Evolutionary conservation across 345 rosid genomes (phyloP), one percentile per base, ranked within the genome.

Genomic region (Toxicodendron radicans): DNA sequence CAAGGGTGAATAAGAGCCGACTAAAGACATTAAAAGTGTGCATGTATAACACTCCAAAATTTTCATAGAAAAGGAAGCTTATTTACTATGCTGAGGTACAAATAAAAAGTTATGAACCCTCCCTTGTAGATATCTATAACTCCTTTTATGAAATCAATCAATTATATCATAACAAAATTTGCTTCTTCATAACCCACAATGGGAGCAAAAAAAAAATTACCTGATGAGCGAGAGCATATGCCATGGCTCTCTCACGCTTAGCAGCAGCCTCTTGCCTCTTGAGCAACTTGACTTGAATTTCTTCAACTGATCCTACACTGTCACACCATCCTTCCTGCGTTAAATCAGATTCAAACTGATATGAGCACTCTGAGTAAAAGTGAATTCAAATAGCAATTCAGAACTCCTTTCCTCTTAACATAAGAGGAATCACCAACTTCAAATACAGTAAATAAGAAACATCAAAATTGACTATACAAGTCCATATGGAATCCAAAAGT

Each of bases 161-260:
- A 59, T 38, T 45, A 48, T 17, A 4, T 53, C 41, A 7, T 48
- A 16, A 58, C 57, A 48, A 18, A 73, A 27, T 8, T 57, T 32
- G 56, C 23, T 51, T 48, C 5, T 12, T 10, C 52, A 75, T 20
- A 41, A 48, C 49, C 46, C 24, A 32, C 58, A 35, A 71, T 59
- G 68, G 66, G 58, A 57, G 56, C 51, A 45, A 38, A 69, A 27
- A 63, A 14, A 49, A 59, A 68, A 71, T 81, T 77, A 96, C 99
- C 94, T 96, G 98, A 82, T 96, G 98, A 38, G 99, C 88, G 78
- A 96, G 75, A 77, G 99, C 98, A 89, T 93, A 96, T 17, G 99
- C 98, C 95, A 93, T 96, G 49, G 99, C 97, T 79, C 99, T 92
- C 86, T 96, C 99, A 61, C 99, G 97, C 85, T 92, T 96, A 64